Evolutionary conservation across 2,329 filamentous ascomycete species (phyloP).

Genomic region (Apiospora pterosperma): DNA sequence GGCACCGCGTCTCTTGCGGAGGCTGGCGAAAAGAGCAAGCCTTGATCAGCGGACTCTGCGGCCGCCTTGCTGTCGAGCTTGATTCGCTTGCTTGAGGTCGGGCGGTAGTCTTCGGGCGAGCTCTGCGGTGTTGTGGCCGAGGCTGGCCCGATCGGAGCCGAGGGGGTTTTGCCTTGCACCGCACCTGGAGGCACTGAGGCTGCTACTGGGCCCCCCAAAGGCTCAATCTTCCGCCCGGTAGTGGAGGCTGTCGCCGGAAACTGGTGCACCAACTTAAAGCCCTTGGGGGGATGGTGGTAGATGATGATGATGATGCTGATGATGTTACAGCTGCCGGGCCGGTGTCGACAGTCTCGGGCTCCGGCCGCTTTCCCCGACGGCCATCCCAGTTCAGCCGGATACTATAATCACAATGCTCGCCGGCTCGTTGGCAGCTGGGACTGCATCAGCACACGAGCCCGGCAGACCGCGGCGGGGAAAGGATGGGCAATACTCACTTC

Average conservation of each 20-base stretch:
- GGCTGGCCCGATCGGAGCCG: constrained; percentile 13
- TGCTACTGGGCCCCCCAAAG: constrained; percentile 15
- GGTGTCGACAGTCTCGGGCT: constrained; percentile 30
- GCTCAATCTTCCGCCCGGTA: constrained; percentile 26
- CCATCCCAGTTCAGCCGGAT: constrained; percentile 81
- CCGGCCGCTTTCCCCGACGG: constrained; percentile 56
- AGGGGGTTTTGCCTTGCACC: constrained; percentile 8
- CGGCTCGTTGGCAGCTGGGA: constrained; percentile 61
- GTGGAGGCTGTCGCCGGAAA: constrained; percentile 22
- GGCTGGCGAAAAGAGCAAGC: constrained; percentile 26
- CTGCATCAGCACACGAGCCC: neutral
- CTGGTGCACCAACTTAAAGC: constrained; percentile 34
- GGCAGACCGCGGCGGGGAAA: neutral
- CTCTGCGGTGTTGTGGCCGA: constrained; percentile 13
- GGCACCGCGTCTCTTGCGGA: constrained; percentile 25
- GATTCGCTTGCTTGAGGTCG: constrained; percentile 22
- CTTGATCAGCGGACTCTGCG: constrained; percentile 19
- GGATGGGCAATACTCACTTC: constrained; percentile 42
- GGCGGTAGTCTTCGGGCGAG: constrained; percentile 17
- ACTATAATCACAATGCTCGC: constrained; percentile 75
- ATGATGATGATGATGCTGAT: neutral
- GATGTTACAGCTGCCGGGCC: constrained; percentile 17
- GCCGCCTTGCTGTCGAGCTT: constrained; percentile 20
- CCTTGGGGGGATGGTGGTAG: constrained; percentile 19
- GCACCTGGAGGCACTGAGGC: neutral